Base-by-base conservation (phyloP, 305 asterid genomes). In the Petunia hybrid region DNA sequence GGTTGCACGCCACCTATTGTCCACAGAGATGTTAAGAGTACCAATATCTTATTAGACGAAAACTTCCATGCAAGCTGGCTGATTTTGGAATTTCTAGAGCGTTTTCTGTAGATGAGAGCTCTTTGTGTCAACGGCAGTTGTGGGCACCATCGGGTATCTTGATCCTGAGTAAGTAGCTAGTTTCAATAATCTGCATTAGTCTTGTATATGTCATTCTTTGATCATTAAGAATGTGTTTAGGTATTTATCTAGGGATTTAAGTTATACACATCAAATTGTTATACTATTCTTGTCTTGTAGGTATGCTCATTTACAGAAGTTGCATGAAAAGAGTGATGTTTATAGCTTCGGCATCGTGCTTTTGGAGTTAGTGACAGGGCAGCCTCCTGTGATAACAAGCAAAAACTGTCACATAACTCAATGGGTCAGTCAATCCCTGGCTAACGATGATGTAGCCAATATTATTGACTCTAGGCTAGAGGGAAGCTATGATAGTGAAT, bases 1-100 rank as follows among this genome's bases (percentile, higher is more conserved):
- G 88, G 85, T 22, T 88, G 89, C 79, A 59, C 61, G 9, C 87
- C 85, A 39, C 78, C 85, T 3, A 83, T 87, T 80, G 79, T 87
- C 12, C 91, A 87, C 65, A 85, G 87, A 80, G 91, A 87, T 70
- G 83, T 87, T 16, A 88, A 88, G 76, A 79, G 83, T 1, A 80
- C 82, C 75, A 88, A 88, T 43, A 85, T 87, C 12, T 62, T 87
- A 14, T 43, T 87, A 68, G 82, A 84, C 6, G 81, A 70, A 22
- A 83, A 82, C 1, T 85, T 83, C 12, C 31, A 64, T 0, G 77
- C 80, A 8, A 83, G 41, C 35, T 83, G n/a, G 74, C 83, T 2
- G 80, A 85, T 75, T 87, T 89, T 57, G 89, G 90, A 4, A 48
- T 89, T 13, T 85, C 90, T 1, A 89, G 80, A 80, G 71, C 79